Evolutionary conservation across 2,329 filamentous ascomycete species (phyloP).

Genomic region (Sphaerulina populicola): DNA sequence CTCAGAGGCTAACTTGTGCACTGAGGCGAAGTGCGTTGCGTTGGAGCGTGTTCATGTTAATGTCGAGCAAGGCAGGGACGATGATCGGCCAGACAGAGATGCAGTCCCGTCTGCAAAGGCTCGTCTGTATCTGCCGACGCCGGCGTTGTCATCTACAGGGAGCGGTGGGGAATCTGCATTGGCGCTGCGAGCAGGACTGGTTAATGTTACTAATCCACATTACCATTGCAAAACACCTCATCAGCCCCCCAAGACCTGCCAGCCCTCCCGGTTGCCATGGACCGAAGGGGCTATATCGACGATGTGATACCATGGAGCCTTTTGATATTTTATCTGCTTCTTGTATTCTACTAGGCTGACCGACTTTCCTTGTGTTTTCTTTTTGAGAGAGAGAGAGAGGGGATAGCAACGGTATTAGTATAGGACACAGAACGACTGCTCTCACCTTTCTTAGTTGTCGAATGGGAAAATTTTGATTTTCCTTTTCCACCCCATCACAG

Average conservation of each 20-base stretch:
- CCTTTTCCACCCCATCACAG: too few relatives aligned
- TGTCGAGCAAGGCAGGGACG: slow-evolving; percentile 10
- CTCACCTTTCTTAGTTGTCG: not conserved
- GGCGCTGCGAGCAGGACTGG: slow-evolving; percentile 18
- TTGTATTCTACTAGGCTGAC: slow-evolving; percentile 16
- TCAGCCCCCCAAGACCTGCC: slow-evolving; percentile 9
- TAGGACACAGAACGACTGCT: slow-evolving; percentile 7
- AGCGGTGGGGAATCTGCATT: slow-evolving; percentile 7
- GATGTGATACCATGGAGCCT: slow-evolving; percentile 31
- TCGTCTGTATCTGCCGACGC: slow-evolving; percentile 4
- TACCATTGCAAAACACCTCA: slow-evolving; percentile 22
- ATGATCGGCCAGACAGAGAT: not conserved
- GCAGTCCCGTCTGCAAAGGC: not conserved
- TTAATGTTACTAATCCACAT: slow-evolving; percentile 29
- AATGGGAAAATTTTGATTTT: too few relatives aligned
- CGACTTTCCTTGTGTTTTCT: slow-evolving; percentile 15
- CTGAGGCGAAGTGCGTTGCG: slow-evolving; percentile 5
- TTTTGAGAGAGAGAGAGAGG: slow-evolving; percentile 3
- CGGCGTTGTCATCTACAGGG: slow-evolving; percentile 6
- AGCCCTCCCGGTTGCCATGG: not conserved
- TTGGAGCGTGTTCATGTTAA: slow-evolving; percentile 20
- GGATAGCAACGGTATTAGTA: slow-evolving; percentile 15
- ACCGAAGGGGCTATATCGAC: slow-evolving; percentile 8
- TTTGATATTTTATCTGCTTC: slow-evolving; percentile 15
- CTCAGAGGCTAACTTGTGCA: slow-evolving; percentile 51